Evolutionary conservation across 1,284 basidiomycete species (phyloP), one percentile per base, ranked within the genome.

Genomic region (Lentinula novae-zelandiae): DNA sequence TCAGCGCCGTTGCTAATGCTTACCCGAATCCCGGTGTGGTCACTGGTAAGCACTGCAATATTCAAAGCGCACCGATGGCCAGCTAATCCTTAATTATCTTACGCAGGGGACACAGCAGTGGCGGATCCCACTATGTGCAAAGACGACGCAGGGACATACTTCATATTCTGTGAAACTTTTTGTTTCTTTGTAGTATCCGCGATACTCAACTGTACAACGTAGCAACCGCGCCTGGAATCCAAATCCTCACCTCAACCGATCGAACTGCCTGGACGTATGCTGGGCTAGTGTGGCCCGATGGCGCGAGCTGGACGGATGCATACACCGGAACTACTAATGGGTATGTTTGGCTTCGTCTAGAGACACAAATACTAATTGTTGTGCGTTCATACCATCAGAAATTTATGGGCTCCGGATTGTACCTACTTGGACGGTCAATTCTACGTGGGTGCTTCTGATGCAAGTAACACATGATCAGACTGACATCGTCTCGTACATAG

Each of bases 351-450:
- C 27, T 5, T 31, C 10, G 13, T 17, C 20, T 22, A 5, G 22
- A 1, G 33, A 17, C 13, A 38, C 7, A 38, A 34, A 51, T 22
- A n/a, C 31, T 31, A 12, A 22, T 31, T 20, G 20, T 49, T 31
- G 5, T 33, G 15, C 9, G n/a, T 57, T 34, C 15, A n/a, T 59
- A 34, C 57, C 10, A 36, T 20, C 31, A 78, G 76, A n/a, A 69
- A 72, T 34, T 65, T 82, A 5, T 83, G 82, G 82, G 82, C 82
- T 0, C 82, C 82, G 0, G 82, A 83, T 62, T 85, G 82, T 66
- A 77, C 75, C 3, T 78, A 78, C 64, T 42, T 71, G 42, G 72
- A 78, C 50, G 77, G 78, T 3, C 64, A 76, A 61, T 84, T 83
- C 69, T 72, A 74, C 57, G 81, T 82, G 50, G 61, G 74, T 66